Conservation (phyloP, 1,284 basidiomycete genomes). For the Rhizoctonia solani region DNA sequence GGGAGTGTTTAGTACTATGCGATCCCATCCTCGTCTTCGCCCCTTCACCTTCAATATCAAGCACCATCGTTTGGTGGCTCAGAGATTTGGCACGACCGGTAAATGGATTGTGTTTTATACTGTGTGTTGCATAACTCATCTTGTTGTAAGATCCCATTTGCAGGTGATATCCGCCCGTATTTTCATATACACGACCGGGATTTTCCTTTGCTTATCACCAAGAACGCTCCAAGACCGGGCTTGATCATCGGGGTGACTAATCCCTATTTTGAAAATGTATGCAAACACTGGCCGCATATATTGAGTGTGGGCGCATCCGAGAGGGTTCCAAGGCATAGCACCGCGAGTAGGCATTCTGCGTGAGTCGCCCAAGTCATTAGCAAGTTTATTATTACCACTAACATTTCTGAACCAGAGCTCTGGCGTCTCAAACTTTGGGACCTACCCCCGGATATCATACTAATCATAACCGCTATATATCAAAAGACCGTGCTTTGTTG, state of each 20-base stretch:
- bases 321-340: conserved; percentile 48
- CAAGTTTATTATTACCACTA: neutral
- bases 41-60: conserved; percentile 76
- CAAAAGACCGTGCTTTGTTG: conserved; percentile 78
- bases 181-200: conserved; percentile 96
- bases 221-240: conserved; percentile 82
- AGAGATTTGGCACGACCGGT: conserved; percentile 87
- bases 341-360: conserved; percentile 44
- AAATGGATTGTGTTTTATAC: conserved; percentile 41
- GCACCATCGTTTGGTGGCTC: conserved; percentile 88
- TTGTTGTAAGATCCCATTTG: conserved; percentile 70
- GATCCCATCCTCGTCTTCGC: conserved; percentile 90
- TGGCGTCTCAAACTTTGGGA: conserved; percentile 44
- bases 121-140: conserved; percentile 11
- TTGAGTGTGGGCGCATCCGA: conserved; percentile 55
- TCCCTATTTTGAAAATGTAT: conserved; percentile 88
- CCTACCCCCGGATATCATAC: conserved; percentile 71
- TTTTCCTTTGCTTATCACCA: conserved; percentile 74
- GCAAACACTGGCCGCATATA: conserved; percentile 88
- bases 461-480: conserved; percentile 81
- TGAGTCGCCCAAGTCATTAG: neutral
- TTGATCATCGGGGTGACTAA: conserved; percentile 91
- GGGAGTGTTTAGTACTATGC: conserved; percentile 84
- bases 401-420: neutral
- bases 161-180: conserved; percentile 88